Percentiles rank a stretch among this genome's conserved stretches.
Evolutionary conservation across 2,329 filamentous ascomycete genomes (phyloP).

Genomic region (Podosphaera leucotricha): DNA sequence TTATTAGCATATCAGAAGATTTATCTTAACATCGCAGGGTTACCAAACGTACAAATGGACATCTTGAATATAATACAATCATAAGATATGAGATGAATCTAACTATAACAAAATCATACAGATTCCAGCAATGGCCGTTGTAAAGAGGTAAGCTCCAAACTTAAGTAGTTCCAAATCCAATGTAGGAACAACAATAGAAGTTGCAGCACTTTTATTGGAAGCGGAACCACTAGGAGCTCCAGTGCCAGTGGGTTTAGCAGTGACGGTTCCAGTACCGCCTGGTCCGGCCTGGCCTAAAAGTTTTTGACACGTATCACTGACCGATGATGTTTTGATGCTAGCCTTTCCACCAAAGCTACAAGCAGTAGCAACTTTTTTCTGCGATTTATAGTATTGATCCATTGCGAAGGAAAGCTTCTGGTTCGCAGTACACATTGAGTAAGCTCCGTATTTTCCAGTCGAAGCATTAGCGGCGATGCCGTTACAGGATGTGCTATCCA

Average conservation of each 20-base stretch:
- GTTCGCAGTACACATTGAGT: constrained; percentile 49
- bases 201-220: constrained; percentile 17
- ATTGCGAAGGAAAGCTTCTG: constrained; percentile 54
- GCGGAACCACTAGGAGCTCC: constrained; percentile 11
- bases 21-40: too few species aligned
- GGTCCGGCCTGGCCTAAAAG: constrained; percentile 40
- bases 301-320: constrained; percentile 28
- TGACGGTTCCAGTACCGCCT: constrained; percentile 31
- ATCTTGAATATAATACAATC: background rate
- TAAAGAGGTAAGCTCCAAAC: constrained; percentile 25
- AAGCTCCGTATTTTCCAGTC: constrained; percentile 48
- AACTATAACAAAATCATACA: constrained; percentile 30
- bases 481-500: constrained; percentile 29
- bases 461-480: constrained; percentile 46
- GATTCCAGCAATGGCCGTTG: constrained; percentile 25
- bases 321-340: constrained; percentile 23
- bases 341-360: constrained; percentile 53
- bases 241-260: constrained; percentile 21
- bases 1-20: too few species aligned
- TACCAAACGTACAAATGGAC: too few species aligned
- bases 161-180: constrained; percentile 23
- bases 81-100: background rate
- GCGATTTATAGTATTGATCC: constrained; percentile 44
- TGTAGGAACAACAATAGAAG: constrained; percentile 20
- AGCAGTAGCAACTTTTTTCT: constrained; percentile 29